phyloP scores from a whole-genome alignment of 192 early-diverging fungal species.

The Polychytrium aggregatum region DNA sequence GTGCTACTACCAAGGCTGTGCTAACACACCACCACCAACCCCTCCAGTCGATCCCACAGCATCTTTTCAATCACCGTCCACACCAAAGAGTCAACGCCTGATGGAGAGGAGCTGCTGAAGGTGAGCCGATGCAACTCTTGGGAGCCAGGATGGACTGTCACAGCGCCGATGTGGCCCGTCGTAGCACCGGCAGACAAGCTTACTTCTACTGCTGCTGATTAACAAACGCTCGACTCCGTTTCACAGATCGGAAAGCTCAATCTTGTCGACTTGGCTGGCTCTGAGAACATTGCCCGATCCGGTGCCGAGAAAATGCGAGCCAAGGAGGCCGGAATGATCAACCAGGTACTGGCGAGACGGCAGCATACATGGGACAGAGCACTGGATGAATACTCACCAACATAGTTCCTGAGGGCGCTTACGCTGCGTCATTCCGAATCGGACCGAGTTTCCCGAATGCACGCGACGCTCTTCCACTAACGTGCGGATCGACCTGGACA shows the following conservation, averaged over 20 bases:
- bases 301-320: constrained; percentile 75
- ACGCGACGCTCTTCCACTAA: constrained; percentile 68
- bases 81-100: constrained; percentile 67
- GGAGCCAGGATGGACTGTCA: too few species aligned
- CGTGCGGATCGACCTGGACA: constrained; percentile 41
- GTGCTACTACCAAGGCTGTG: not conserved
- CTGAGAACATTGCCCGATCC: constrained; percentile 82
- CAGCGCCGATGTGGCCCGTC: not conserved
- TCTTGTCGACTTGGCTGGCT: constrained; percentile 91
- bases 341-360: too few species aligned
- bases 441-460: too few species aligned
- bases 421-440: too few species aligned
- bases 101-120: constrained; percentile 81
- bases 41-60: constrained; percentile 75
- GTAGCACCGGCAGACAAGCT: not conserved
- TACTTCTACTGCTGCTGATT: not conserved
- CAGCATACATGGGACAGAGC: too few species aligned
- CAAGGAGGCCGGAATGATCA: constrained; percentile 84
- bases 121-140: constrained; percentile 3
- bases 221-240: not conserved
- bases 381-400: too few species aligned
- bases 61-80: constrained; percentile 86
- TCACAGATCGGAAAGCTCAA: constrained; percentile 77
- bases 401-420: too few species aligned
- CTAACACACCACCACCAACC: not conserved